Evolutionary conservation across 805 yeast species (phyloP).

Genomic region (Candida yuanshanica): DNA sequence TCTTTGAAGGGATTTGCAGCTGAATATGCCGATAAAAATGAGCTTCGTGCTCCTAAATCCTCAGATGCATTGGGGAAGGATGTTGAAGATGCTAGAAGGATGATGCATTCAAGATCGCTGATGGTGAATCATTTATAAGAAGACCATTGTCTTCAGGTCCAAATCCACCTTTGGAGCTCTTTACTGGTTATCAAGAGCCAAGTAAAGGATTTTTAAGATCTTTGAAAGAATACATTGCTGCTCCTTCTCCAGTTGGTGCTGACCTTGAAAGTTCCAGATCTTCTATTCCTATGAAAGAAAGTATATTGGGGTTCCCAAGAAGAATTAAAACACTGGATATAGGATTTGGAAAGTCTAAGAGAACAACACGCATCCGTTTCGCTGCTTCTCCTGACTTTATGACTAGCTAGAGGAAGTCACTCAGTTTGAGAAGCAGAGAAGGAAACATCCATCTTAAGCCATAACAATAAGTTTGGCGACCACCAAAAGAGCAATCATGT

Average conservation of each 20-base stretch:
- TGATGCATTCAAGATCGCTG: neutral
- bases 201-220: neutral
- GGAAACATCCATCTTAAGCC: neutral
- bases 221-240: neutral
- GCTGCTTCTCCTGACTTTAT: neutral
- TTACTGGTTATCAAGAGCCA: neutral
- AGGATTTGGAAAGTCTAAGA: neutral
- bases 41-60: constrained; percentile 8
- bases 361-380: neutral
- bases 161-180: neutral
- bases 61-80: constrained; percentile 3
- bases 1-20: constrained; percentile 19
- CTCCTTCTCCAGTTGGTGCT: neutral
- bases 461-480: too few species aligned
- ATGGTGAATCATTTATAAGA: neutral
- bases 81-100: constrained; percentile 10
- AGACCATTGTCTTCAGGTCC: neutral
- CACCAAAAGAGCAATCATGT: too few species aligned
- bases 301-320: neutral
- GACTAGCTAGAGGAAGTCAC: neutral
- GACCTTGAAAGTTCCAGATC: neutral
- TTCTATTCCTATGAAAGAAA: neutral
- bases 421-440: neutral
- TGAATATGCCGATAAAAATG: constrained; percentile 8
- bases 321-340: neutral